phyloP scores from a whole-genome alignment of 345 rosid species.

The Eucalyptus lansdowneana region DNA sequence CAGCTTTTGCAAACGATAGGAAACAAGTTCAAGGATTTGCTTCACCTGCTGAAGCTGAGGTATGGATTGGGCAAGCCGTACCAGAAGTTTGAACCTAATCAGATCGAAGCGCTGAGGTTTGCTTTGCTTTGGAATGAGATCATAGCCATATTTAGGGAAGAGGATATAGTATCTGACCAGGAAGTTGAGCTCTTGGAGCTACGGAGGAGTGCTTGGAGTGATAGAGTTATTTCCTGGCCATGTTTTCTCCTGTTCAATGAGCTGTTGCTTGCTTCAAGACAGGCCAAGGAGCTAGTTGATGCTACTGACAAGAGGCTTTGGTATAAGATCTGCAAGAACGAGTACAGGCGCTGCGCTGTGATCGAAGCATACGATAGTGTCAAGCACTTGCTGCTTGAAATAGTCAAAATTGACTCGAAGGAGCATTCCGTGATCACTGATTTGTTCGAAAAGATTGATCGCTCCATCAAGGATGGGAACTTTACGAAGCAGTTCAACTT shows the following conservation, averaged over 20 bases:
- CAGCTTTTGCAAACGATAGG: slow-evolving; percentile 62
- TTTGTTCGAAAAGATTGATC: slow-evolving; percentile 64
- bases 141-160: slow-evolving; percentile 71
- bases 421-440: slow-evolving; percentile 65
- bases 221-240: slow-evolving; percentile 84
- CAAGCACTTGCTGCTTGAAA: slow-evolving; percentile 50
- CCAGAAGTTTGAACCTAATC: slow-evolving; percentile 81
- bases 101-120: slow-evolving; percentile 76
- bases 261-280: slow-evolving; percentile 76
- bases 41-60: slow-evolving; percentile 72
- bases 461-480: slow-evolving; percentile 43
- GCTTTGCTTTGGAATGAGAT: slow-evolving; percentile 93
- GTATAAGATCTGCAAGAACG: slow-evolving; percentile 79
- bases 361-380: slow-evolving; percentile 81
- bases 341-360: slow-evolving; percentile 83
- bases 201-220: slow-evolving; percentile 70
- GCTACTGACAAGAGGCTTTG: slow-evolving; percentile 93
- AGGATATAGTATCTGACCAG: slow-evolving; percentile 78
- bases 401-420: slow-evolving; percentile 47
- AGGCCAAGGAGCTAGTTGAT: slow-evolving; percentile 77
- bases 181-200: slow-evolving; percentile 84
- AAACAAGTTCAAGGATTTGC: slow-evolving; percentile 61
- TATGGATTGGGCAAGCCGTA: slow-evolving; percentile 85
- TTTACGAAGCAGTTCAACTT: slow-evolving; percentile 69
- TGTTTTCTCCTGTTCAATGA: slow-evolving; percentile 86